Evolutionary conservation across 1,284 basidiomycete species (phyloP).

Genomic region (Trichosporon sp.): DNA sequence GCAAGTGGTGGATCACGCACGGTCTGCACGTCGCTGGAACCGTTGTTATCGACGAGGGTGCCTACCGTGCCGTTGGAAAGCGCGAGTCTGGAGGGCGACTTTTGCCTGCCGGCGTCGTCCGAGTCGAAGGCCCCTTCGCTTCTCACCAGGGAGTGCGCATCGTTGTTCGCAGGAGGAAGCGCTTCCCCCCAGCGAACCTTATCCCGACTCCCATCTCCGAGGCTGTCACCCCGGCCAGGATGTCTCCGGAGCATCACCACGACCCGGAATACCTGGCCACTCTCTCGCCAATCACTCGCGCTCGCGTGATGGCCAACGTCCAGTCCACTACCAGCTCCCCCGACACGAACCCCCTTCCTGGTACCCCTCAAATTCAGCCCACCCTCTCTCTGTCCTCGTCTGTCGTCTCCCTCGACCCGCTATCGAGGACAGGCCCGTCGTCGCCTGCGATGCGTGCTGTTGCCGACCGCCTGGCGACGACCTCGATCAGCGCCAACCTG

Average conservation of each 20-base stretch:
- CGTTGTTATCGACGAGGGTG: constrained; percentile 76
- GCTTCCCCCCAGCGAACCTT: constrained; percentile 34
- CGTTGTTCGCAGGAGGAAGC: constrained; percentile 56
- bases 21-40: constrained; percentile 83
- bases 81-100: constrained; percentile 84
- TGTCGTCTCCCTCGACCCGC: constrained; percentile 47
- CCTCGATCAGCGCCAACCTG: constrained; percentile 1
- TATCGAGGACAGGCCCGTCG: constrained; percentile 32
- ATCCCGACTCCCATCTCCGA: constrained; percentile 33
- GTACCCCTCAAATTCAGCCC: constrained; percentile 46
- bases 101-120: constrained; percentile 82
- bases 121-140: constrained; percentile 83
- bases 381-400: constrained; percentile 45
- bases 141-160: constrained; percentile 90
- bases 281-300: constrained; percentile 11
- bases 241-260: constrained; percentile 11
- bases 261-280: constrained; percentile 8
- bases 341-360: constrained; percentile 27
- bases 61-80: constrained; percentile 75
- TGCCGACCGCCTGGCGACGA: constrained; percentile 20
- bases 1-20: constrained; percentile 94
- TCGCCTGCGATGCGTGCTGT: constrained; percentile 36
- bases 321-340: constrained; percentile 14
- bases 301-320: constrained; percentile 6
- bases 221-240: constrained; percentile 14